phyloP scores from a whole-genome alignment of 768 basidiomycete species.

The Mycena polygramma region DNA sequence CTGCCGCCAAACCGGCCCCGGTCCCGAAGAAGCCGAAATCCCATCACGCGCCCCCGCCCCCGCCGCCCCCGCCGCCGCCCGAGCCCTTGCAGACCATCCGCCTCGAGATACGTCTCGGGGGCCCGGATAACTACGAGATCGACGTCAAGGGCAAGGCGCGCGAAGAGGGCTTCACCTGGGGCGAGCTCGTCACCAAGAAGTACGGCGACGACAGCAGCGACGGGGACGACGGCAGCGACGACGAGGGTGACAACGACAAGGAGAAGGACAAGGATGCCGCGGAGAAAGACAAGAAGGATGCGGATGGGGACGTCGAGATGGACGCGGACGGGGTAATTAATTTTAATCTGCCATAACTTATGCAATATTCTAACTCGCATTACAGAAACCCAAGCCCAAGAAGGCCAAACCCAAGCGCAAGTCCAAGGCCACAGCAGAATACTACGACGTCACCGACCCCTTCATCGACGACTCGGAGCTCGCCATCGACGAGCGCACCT shows the following conservation, averaged over 20 bases:
- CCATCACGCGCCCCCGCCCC: conserved; percentile 65
- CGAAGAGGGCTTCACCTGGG: conserved; percentile 59
- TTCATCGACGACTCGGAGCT: conserved; percentile 99
- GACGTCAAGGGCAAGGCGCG: conserved; percentile 71
- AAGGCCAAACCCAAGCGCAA: conserved; percentile 49
- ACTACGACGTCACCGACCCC: conserved; percentile 92
- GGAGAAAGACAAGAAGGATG: conserved; percentile 31
- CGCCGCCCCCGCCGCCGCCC: conserved; percentile 66
- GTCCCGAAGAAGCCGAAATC: conserved; percentile 66
- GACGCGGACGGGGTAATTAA: conserved; percentile 30
- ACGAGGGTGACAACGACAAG: not conserved
- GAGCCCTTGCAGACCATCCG: conserved; percentile 74
- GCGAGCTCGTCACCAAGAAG: conserved; percentile 29
- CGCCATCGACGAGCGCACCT: conserved; percentile 90
- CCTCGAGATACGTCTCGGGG: conserved; percentile 77
- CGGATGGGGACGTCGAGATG: conserved; percentile 37
- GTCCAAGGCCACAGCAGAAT: conserved; percentile 66
- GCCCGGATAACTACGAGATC: conserved; percentile 81
- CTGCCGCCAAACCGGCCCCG: conserved; percentile 40
- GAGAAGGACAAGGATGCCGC: conserved; percentile 9
- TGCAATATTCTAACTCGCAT: not conserved
- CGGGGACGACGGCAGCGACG: conserved; percentile 55
- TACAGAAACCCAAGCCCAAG: conserved; percentile 47
- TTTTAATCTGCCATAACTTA: not conserved
- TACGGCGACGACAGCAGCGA: conserved; percentile 63